Conservation (phyloP, 805 yeast species). For the Sugiyamaella marilandica region DNA sequence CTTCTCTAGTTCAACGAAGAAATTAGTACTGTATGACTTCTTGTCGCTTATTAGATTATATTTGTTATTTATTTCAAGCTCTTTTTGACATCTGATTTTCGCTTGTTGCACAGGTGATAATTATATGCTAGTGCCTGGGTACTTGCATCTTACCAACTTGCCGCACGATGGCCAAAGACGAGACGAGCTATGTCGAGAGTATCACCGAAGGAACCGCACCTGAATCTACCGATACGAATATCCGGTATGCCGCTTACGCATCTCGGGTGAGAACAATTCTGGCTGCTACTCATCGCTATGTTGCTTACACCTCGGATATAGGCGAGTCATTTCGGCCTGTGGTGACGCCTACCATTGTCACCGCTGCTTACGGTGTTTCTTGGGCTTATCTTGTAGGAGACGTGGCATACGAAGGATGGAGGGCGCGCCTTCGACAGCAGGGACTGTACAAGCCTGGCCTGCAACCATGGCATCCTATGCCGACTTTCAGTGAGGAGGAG, state of each 20-base stretch:
- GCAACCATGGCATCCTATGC: constrained; percentile 60
- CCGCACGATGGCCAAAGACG: background rate
- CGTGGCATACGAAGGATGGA: constrained; percentile 70
- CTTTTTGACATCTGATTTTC: no score
- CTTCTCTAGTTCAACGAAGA: no score
- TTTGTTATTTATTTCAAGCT: no score
- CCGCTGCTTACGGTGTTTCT: constrained; percentile 62
- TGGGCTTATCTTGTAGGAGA: constrained; percentile 76
- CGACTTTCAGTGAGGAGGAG: constrained; percentile 35
- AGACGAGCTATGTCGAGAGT: constrained; percentile 8
- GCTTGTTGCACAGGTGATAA: no score
- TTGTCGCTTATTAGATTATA: no score
- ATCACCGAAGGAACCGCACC: constrained; percentile 27
- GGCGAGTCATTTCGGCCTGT: constrained; percentile 85
- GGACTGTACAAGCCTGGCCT: constrained; percentile 58
- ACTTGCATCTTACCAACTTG: background rate
- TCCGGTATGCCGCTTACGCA: constrained; percentile 82
- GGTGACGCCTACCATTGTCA: constrained; percentile 64
- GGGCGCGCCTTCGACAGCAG: constrained; percentile 47
- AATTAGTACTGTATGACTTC: no score
- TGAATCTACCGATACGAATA: constrained; percentile 43
- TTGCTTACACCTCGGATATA: constrained; percentile 81
- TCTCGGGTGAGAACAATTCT: constrained; percentile 67
- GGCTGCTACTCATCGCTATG: constrained; percentile 70
- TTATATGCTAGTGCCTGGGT: no score